Conservation (phyloP, 1,284 basidiomycete species). For the Cerioporus squamosus region DNA sequence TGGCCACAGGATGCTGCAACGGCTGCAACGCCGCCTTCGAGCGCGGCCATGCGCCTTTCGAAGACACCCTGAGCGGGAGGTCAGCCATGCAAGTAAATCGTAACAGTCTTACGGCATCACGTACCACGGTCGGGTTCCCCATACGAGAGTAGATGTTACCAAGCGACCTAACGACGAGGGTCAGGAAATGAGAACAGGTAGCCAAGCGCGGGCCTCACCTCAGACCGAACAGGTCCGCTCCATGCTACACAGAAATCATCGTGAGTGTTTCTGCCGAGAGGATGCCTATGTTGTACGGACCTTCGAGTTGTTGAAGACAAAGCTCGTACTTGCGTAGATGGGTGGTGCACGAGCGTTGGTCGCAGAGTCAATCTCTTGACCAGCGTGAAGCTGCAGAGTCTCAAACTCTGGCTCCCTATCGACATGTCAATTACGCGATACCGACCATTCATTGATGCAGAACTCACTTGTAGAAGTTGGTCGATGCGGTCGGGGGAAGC, state of each 20-base stretch:
- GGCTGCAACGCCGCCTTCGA: constrained; percentile 85
- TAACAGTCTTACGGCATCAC: constrained; percentile 28
- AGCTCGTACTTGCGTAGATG: constrained; percentile 81
- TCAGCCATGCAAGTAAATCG: not conserved
- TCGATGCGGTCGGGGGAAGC: constrained; percentile 2
- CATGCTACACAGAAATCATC: constrained; percentile 57
- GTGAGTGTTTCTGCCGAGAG: not conserved
- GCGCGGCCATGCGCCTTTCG: constrained; percentile 84
- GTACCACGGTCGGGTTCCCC: constrained; percentile 82
- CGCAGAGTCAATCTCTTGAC: constrained; percentile 71
- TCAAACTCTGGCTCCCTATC: constrained; percentile 77
- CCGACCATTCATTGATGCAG: too few species aligned
- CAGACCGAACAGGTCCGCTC: constrained; percentile 80
- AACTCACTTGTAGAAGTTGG: constrained; percentile 6
- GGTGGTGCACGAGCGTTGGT: constrained; percentile 84
- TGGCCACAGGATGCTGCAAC: constrained; percentile 82
- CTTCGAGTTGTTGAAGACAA: constrained; percentile 78
- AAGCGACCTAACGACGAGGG: constrained; percentile 44
- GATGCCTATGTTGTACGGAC: constrained; percentile 34
- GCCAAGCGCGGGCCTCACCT: constrained; percentile 41
- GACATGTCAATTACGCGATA: not conserved
- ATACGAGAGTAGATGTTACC: constrained; percentile 83
- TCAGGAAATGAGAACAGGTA: not conserved
- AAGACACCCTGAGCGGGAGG: constrained; percentile 66
- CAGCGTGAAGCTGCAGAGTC: constrained; percentile 84